Evolutionary conservation across 78 protist genomes (phyloP), one percentile per base, ranked within the genome.

Genomic region (Mantamonas sphyraenae): DNA sequence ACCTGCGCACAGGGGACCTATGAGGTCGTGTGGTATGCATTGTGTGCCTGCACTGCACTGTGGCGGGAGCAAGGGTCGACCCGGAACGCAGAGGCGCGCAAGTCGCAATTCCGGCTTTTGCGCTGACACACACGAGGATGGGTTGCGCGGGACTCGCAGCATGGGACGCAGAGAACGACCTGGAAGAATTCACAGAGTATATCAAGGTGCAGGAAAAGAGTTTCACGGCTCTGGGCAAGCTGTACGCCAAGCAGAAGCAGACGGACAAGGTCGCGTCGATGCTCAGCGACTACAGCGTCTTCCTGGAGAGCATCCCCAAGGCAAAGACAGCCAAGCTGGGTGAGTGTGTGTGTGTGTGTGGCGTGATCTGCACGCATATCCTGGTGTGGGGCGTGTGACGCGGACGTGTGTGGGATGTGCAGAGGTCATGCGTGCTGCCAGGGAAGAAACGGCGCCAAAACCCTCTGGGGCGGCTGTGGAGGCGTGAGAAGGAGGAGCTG

Each of bases 241-340:
- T 47, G 28, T 47, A 47, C 53, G 53, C 53, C 12, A 47, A 47
- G 53, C 53, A 47, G 53, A 47, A 47, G 12, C 28, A 47, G 12
- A n/a, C n/a, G n/a, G n/a, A n/a, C n/a, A n/a, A n/a, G n/a, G n/a
- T n/a, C n/a, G n/a, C n/a, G n/a, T n/a, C n/a, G n/a, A 47, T 12
- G 16, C 53, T 47, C 53, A 47, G 28, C 53, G 16, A 47, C 53
- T 47, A 47, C 16, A 47, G 12, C 53, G 12, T 16, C 53, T 47
- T 47, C 53, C 16, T 47, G 12, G 76, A 62, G 31, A 37, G 40
- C 55, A 73, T 94, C 7, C 81, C 97, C 28, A 94, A 91, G 79
- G 92, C 96, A 50, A 76, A 77, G 80, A 94, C 97, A 1, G 96
- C 95, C 19, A 91, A 87, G 74, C 84, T 90, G 1, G 86, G 77